These are phyloP conservation scores for Schwanniomyces occidentalis DNA, from an alignment of 805 yeast genomes.

Conservation along the genomic window DNA sequence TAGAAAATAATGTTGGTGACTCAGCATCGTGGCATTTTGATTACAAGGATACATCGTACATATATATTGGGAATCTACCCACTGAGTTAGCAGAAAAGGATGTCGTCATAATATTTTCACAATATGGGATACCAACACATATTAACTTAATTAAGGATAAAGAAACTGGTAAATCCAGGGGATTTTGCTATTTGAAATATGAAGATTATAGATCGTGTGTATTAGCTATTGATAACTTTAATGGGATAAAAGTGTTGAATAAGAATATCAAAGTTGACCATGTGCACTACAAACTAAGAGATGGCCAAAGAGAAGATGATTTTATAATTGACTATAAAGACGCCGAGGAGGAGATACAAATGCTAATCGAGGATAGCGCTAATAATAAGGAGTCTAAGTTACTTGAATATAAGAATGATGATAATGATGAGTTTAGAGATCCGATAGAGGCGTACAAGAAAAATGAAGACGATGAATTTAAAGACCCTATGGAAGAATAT, in stretches of 20 bases:
- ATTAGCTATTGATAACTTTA: conserved; percentile 85
- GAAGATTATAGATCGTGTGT: conserved; percentile 79
- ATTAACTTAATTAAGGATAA: conserved; percentile 67
- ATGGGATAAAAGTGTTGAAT: conserved; percentile 63
- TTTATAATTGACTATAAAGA: conserved; percentile 30
- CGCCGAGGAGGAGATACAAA: conserved; percentile 5
- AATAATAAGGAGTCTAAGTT: conserved; percentile 4
- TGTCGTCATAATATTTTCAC: conserved; percentile 75
- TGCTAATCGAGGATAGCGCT: conserved; percentile 1
- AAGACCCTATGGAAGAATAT: conserved; percentile 30
- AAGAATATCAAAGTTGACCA: conserved; percentile 64
- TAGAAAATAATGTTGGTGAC: conserved; percentile 56
- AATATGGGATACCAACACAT: conserved; percentile 84
- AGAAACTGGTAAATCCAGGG: conserved; percentile 48
- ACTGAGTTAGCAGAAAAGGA: conserved; percentile 70
- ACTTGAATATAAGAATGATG: conserved; percentile 7
- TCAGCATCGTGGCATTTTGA: conserved; percentile 90
- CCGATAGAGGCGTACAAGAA: conserved; percentile 24
- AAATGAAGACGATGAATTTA: conserved; percentile 33
- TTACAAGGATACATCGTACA: conserved; percentile 70
- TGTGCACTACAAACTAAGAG: conserved; percentile 56
- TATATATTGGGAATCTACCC: conserved; percentile 76
- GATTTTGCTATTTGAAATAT: conserved; percentile 81
- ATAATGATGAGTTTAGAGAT: conserved; percentile 33
- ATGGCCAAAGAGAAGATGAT: conserved; percentile 51